A percentile compares a stretch with the other conserved stretches of the same genome.
Evolutionary conservation across 306 rosid genomes (phyloP).

Genomic region (Dalbergia cochinchinensis): DNA sequence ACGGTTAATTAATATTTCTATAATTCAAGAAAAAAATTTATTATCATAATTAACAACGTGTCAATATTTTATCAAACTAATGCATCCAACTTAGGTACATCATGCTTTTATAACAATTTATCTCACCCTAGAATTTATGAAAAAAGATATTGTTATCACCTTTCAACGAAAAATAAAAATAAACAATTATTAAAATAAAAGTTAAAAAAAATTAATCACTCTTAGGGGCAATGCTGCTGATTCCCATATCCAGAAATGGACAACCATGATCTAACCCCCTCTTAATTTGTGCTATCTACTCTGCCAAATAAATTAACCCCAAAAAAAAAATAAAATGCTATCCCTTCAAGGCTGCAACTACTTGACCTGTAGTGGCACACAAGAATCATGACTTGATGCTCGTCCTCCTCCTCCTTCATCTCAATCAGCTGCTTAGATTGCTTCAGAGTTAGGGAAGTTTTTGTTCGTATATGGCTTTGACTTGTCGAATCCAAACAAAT

Average conservation of each 20-base stretch:
- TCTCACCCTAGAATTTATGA: neutral
- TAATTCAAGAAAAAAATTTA: neutral
- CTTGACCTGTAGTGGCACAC: constrained; percentile 35
- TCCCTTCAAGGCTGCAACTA: constrained; percentile 11
- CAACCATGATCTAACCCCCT: constrained; percentile 19
- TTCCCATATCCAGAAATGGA: constrained; percentile 39
- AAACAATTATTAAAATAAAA: neutral
- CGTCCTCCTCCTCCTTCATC: neutral
- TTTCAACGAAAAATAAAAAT: too few species aligned
- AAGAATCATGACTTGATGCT: constrained; percentile 25
- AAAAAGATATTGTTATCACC: neutral
- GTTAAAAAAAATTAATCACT: neutral
- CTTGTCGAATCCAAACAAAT: constrained; percentile 55
- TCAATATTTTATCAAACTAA: neutral
- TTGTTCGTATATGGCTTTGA: constrained; percentile 70
- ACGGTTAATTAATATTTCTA: neutral
- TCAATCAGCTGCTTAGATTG: constrained; percentile 46
- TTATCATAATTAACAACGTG: neutral
- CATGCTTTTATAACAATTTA: neutral
- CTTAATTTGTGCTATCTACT: constrained; percentile 36
- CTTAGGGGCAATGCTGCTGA: constrained; percentile 13
- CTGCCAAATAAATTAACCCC: constrained; percentile 35
- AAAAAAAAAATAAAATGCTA: neutral
- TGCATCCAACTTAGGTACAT: neutral
- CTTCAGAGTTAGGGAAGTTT: constrained; percentile 69